These are phyloP conservation scores for Leucaena leucocephala DNA, from an alignment of 306 rosid genomes.

Conservation along the genomic window DNA sequence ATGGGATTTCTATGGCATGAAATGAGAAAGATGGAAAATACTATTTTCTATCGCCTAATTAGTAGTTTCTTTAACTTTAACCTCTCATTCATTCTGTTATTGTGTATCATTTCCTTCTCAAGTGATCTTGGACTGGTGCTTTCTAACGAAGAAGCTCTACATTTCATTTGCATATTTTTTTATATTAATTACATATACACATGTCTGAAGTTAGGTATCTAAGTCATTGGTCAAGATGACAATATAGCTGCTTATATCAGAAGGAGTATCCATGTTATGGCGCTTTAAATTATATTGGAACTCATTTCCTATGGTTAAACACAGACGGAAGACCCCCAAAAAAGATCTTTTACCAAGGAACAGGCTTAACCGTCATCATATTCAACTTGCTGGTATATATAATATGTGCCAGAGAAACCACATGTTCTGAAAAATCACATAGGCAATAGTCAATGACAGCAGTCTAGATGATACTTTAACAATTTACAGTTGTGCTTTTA, in stretches of 20 bases:
- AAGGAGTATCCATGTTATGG: background rate
- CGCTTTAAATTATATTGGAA: background rate
- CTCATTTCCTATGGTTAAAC: background rate
- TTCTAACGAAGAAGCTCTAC: background rate
- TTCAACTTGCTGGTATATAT: conserved; percentile 7
- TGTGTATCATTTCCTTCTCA: background rate
- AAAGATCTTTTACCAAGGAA: background rate
- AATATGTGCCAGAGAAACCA: conserved; percentile 7
- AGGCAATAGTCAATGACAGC: background rate
- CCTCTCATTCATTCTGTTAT: background rate
- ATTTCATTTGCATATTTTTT: background rate
- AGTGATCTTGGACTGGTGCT: background rate
- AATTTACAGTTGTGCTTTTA: background rate
- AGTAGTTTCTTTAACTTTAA: conserved; percentile 14
- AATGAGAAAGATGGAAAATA: conserved; percentile 13
- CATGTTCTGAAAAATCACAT: background rate
- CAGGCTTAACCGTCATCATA: conserved; percentile 4
- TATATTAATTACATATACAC: background rate
- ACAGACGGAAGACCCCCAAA: background rate
- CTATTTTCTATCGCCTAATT: background rate
- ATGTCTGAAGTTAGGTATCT: background rate
- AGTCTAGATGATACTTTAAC: background rate
- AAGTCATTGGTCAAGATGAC: background rate
- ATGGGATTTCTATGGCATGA: conserved; percentile 6
- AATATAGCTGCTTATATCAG: background rate